A percentile compares a stretch with the other conserved stretches of the same genome.
Evolutionary conservation across 2,329 filamentous ascomycete species (phyloP).

Genomic region (Fusarium sp.): DNA sequence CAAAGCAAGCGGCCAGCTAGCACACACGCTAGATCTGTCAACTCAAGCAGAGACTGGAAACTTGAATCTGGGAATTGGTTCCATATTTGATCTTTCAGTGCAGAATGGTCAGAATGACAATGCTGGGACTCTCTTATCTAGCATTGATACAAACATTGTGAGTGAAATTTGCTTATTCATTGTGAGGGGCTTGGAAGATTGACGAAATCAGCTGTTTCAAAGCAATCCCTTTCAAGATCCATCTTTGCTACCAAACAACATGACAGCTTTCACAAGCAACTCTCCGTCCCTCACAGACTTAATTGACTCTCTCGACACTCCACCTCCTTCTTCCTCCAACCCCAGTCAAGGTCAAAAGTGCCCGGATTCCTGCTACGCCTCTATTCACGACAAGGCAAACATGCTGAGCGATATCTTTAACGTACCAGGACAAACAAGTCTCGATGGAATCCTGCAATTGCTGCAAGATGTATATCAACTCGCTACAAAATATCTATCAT

Average conservation of each 20-base stretch:
- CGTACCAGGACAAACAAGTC: neutral
- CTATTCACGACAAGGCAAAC: slow-evolving; percentile 1
- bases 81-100: neutral
- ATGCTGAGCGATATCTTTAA: neutral
- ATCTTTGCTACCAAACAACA: rapidly evolving
- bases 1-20: neutral
- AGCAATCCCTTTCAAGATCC: neutral
- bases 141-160: neutral
- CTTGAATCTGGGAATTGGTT: neutral
- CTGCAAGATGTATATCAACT: neutral
- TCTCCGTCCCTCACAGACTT: slow-evolving; percentile 8
- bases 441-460: neutral
- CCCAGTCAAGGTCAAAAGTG: slow-evolving; percentile 1
- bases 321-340: neutral
- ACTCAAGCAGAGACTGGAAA: neutral
- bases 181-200: neutral
- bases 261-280: neutral
- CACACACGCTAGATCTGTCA: rapidly evolving
- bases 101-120: too few species aligned
- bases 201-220: neutral
- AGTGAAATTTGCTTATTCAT: neutral
- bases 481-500: slow-evolving; percentile 1
- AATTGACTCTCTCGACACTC: neutral
- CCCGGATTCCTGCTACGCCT: neutral
- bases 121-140: neutral